Conservation (phyloP, 2,329 filamentous ascomycete species). For the Calonectria henricotiae region DNA sequence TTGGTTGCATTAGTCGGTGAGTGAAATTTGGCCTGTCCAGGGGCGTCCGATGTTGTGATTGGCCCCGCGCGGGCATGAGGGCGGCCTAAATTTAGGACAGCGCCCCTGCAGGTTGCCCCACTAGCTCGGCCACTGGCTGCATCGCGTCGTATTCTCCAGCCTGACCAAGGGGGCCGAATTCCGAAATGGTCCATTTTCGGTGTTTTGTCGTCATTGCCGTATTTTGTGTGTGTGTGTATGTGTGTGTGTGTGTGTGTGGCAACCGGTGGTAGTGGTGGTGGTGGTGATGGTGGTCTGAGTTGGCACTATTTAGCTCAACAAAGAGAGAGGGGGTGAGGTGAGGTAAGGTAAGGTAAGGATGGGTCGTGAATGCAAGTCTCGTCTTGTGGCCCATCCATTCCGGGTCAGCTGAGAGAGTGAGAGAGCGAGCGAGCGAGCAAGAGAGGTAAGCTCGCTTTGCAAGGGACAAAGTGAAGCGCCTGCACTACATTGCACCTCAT, state of each 20-base stretch:
- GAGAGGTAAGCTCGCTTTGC: too few relatives aligned
- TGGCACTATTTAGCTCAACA: too few relatives aligned
- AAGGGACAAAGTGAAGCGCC: background rate
- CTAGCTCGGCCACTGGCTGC: background rate
- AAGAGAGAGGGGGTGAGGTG: too few relatives aligned
- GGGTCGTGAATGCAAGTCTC: too few relatives aligned
- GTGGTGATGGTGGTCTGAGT: too few relatives aligned
- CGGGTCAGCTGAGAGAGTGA: too few relatives aligned
- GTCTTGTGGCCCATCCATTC: too few relatives aligned
- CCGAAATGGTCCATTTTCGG: background rate
- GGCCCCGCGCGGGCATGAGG: background rate
- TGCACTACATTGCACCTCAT: background rate
- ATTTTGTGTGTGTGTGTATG: background rate
- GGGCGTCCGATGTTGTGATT: background rate
- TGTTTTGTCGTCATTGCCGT: background rate
- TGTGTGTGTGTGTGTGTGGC: background rate
- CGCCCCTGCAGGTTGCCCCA: background rate
- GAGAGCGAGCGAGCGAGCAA: too few relatives aligned
- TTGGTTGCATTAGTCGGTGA: slow-evolving; percentile 8
- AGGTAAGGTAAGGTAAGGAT: too few relatives aligned
- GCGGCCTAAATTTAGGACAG: slow-evolving; percentile 17
- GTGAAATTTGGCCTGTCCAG: background rate
- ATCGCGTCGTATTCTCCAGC: slow-evolving; percentile 15
- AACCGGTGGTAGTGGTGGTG: too few relatives aligned
- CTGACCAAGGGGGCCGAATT: slow-evolving; percentile 9